phyloP scores from a whole-genome alignment of 1,284 basidiomycete genomes.

The Ustilago tritici region DNA sequence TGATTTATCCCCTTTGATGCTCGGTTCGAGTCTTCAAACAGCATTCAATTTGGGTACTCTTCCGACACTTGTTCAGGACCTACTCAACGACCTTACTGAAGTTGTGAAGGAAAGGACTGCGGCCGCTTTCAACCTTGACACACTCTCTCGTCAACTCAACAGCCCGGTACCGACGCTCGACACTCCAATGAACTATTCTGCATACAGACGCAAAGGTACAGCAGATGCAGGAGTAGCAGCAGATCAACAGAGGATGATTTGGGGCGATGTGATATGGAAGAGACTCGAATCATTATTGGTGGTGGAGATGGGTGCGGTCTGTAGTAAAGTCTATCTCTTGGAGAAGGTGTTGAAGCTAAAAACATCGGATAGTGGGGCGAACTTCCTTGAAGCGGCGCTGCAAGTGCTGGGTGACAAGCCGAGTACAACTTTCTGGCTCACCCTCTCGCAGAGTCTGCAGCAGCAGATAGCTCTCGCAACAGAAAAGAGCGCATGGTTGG shows the following conservation, averaged over 20 bases:
- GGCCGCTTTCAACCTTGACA: conserved; percentile 84
- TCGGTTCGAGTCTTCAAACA: conserved; percentile 91
- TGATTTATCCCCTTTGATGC: conserved; percentile 72
- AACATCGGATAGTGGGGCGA: conserved; percentile 76
- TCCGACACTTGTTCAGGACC: conserved; percentile 82
- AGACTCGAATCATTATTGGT: conserved; percentile 81
- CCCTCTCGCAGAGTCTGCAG: conserved; percentile 73
- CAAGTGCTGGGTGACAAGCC: conserved; percentile 88
- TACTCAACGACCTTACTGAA: conserved; percentile 84
- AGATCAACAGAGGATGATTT: conserved; percentile 75
- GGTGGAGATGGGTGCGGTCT: conserved; percentile 85
- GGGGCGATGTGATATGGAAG: conserved; percentile 83
- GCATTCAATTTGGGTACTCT: conserved; percentile 90
- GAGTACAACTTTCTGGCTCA: conserved; percentile 89
- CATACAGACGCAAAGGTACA: conserved; percentile 73
- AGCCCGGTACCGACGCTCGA: conserved; percentile 17
- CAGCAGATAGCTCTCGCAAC: conserved; percentile 80
- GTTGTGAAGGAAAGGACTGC: conserved; percentile 82
- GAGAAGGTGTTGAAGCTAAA: conserved; percentile 92
- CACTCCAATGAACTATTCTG: conserved; percentile 9
- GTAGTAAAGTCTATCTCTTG: conserved; percentile 83
- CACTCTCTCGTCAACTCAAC: conserved; percentile 83
- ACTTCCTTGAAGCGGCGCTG: conserved; percentile 80
- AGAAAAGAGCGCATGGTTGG: conserved; percentile 83
- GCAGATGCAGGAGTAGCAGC: conserved; percentile 77